Evolutionary conservation across 352 stramenopile genomes (phyloP), one percentile per base, ranked within the genome.

Genomic region (Achlya hypogyna): DNA sequence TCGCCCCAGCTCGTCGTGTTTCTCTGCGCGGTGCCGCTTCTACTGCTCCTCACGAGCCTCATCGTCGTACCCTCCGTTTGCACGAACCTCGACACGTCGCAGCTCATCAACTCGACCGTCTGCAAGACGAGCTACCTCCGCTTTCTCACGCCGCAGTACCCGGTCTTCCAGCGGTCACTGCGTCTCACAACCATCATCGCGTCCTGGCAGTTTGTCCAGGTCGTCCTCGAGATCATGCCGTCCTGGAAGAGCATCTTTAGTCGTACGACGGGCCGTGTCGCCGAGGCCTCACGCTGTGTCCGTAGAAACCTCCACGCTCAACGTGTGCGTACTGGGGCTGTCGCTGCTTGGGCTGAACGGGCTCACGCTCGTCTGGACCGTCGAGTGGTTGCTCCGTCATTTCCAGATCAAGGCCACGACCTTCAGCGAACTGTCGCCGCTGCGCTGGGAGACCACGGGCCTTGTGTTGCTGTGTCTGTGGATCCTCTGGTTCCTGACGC

Each of bases 51-150:
- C 12, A 81, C 79, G 20, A 90, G 77, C 25, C 71, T 95, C 31
- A 93, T 93, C 31, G 56, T 89, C 42, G 80, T 89, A 16, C 85
- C 85, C 0, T 87, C 77, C 0, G 72, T 82, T 18, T 67, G 60
- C 51, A 67, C 60, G 12, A 58, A 67, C 43, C 40, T 67, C 28
- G 60, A 67, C 34, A 67, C 60, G 5, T n/a, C 42, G 10, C 38
- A 59, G 27, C n/a, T 58, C 12, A 60, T 49, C 10, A 58, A 67
- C 12, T 38, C 49, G 25, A 67, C 60, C 20, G 74, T 95, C 62
- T 95, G 86, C 51, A 77, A 95, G 58, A 78, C 91, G 54, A 91
- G 80, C 23, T 95, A 93, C 49, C 60, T 95, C 45, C 89, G 92
- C 72, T 85, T 92, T 40, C 69, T 95, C 59, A 92, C 82, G 0